These are phyloP conservation scores for Penicillium lividum DNA, from an alignment of 495 filamentous ascomycete species.

Conservation along the genomic window DNA sequence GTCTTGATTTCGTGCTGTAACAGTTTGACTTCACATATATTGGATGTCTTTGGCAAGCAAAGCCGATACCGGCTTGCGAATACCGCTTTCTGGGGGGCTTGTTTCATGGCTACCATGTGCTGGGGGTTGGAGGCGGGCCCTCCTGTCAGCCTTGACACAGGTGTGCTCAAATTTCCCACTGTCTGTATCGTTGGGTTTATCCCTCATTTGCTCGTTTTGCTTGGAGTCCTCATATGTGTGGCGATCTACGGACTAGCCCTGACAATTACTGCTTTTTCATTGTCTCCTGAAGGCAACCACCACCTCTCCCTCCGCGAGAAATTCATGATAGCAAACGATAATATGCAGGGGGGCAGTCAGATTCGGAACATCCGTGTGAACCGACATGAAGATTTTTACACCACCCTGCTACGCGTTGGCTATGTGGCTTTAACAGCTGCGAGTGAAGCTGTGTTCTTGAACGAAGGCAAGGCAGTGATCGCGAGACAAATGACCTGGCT, in stretches of 20 bases:
- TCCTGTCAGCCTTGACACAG: conserved; percentile 38
- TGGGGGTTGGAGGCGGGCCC: conserved; percentile 68
- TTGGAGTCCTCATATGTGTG: conserved; percentile 72
- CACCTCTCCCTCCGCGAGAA: conserved; percentile 52
- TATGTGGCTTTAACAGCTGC: conserved; percentile 88
- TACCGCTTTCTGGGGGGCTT: conserved; percentile 84
- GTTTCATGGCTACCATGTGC: conserved; percentile 79
- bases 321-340: conserved; percentile 68
- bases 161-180: conserved; percentile 79
- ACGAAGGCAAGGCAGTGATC: conserved; percentile 78
- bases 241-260: conserved; percentile 77
- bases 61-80: conserved; percentile 75
- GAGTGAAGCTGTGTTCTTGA: conserved; percentile 92
- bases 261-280: conserved; percentile 70
- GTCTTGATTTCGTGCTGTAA: conserved; percentile 85
- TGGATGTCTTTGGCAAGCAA: conserved; percentile 79
- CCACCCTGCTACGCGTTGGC: conserved; percentile 78
- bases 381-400: conserved; percentile 93
- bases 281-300: conserved; percentile 45
- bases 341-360: conserved; percentile 89
- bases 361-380: conserved; percentile 75
- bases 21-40: conserved; percentile 78
- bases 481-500: conserved; percentile 86
- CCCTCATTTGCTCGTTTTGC: conserved; percentile 80
- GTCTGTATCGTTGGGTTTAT: conserved; percentile 95